Conservation (phyloP, 2,329 filamentous ascomycete species). For the Penicillium sp. region DNA sequence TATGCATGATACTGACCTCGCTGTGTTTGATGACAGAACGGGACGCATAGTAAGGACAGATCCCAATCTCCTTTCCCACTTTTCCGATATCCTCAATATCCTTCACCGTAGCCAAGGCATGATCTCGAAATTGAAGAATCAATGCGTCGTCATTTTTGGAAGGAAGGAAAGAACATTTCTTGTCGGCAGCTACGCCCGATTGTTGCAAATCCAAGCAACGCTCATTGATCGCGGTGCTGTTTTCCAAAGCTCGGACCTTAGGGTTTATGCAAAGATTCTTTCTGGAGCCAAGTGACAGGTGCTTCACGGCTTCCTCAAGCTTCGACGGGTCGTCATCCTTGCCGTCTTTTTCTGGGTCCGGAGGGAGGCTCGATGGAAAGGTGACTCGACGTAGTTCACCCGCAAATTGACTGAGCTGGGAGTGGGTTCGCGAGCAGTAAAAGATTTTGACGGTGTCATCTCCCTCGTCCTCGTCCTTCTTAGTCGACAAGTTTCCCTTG, state of each 20-base stretch:
- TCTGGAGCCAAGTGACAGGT: conserved; percentile 80
- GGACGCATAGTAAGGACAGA: conserved; percentile 97
- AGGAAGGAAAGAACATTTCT: conserved; percentile 75
- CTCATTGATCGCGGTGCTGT: conserved; percentile 84
- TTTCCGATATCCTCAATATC: conserved; percentile 90
- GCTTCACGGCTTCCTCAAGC: conserved; percentile 68
- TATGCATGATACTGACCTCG: conserved; percentile 54
- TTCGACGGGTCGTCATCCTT: conserved; percentile 26
- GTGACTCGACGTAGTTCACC: conserved; percentile 76
- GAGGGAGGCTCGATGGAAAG: conserved; percentile 71
- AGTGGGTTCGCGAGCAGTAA: conserved; percentile 91
- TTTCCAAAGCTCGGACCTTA: conserved; percentile 70
- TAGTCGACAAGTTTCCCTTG: conserved; percentile 47
- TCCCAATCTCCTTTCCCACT: conserved; percentile 73
- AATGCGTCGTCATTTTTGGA: conserved; percentile 72
- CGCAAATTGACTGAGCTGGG: conserved; percentile 85
- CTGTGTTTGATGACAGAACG: conserved; percentile 77
- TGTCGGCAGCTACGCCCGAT: conserved; percentile 60
- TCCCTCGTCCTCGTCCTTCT: conserved; percentile 52
- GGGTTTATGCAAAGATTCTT: conserved; percentile 91
- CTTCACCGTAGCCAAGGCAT: conserved; percentile 77
- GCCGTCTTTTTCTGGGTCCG: conserved; percentile 32
- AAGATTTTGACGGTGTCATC: conserved; percentile 76
- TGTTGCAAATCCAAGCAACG: conserved; percentile 88
- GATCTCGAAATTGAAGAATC: conserved; percentile 81